Base-by-base conservation (phyloP, 164 flowering plant species). In the Nymphaea thermarum region DNA sequence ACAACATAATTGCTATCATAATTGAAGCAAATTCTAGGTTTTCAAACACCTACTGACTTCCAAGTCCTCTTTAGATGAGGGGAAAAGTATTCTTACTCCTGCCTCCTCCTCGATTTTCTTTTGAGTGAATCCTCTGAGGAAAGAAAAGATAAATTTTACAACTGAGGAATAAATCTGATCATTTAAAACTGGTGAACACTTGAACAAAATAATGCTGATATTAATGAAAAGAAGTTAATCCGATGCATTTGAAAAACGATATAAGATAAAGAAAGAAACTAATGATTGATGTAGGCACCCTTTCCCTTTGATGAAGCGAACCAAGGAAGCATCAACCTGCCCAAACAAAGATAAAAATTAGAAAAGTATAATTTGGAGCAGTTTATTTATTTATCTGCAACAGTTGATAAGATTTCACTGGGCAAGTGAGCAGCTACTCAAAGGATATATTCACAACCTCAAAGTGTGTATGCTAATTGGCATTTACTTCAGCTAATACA, bases 281-380 rank as follows among this genome's bases (percentile, higher is more conserved):
- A 36, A 5, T 61, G 6, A n/a, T 11, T n/a, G 7, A 61, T 36
- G 42, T n/a, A n/a, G 15, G 42, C 85, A 92, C 94, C 84, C 83
- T 83, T 88, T 89, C 65, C 92, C 96, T 81, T 71, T 80, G 71
- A 92, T 66, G 68, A 87, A 88, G 62, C 87, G 84, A 70, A 89
- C 72, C 51, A 88, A 68, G 64, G 94, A 81, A 66, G 86, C 72
- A 70, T 87, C 90, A n/a, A 89, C 86, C 97, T 91, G 82, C 81
- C 79, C 17, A 71, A 64, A 64, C 72, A 71, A 14, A 41, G 42
- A 43, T 44, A 12, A 47, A 47, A 7, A 47, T 47, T 7, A 47
- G 55, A 47, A 47, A 12, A 47, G 36, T 25, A 25, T 25, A 25
- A 25, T 25, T 25, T 25, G 36, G 36, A 25, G 36, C 36, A 25